Evolutionary conservation across 1,284 basidiomycete species (phyloP), one percentile per base, ranked within the genome.

Genomic region (Meira nashicola): DNA sequence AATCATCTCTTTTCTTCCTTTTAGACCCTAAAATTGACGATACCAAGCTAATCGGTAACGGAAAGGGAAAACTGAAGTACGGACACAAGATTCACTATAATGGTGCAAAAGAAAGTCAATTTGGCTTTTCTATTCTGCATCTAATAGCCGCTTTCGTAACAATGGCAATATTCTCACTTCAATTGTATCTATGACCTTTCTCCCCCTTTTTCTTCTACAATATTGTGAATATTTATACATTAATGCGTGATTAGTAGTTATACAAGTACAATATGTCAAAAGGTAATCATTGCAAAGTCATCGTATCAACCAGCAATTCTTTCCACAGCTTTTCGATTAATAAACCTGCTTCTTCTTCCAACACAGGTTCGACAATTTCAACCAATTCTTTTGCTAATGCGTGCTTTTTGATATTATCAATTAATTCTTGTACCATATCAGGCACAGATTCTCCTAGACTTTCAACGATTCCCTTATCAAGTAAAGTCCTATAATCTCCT

Each of bases 241-340:
- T 33, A n/a, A n/a, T n/a, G n/a, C n/a, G n/a, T n/a, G n/a, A n/a
- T n/a, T n/a, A n/a, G n/a, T n/a, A n/a, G n/a, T n/a, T n/a, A n/a
- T n/a, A 33, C 28, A 33, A 33, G 8, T 33, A 33, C 28, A 33
- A 33, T 8, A 33, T 33, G 28, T 33, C 28, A 33, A 4, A 4
- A 33, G n/a, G n/a, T n/a, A n/a, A n/a, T n/a, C n/a, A n/a, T n/a
- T n/a, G n/a, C n/a, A n/a, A n/a, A n/a, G n/a, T n/a, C 28, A 33
- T 33, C 28, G 46, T 48, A 19, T 74, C 71, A 39, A 68, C 61
- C 9, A 76, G 37, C n/a, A 76, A 52, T 9, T 64, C 57, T 3
- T 67, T 59, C 74, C 74, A 76, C 8, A 74, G 60, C 51, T 60
- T 63, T 15, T 57, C 68, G 33, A 76, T 73, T 25, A 76, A 61